Conservation (phyloP, 164 flowering plant species). For the Sedum album region DNA sequence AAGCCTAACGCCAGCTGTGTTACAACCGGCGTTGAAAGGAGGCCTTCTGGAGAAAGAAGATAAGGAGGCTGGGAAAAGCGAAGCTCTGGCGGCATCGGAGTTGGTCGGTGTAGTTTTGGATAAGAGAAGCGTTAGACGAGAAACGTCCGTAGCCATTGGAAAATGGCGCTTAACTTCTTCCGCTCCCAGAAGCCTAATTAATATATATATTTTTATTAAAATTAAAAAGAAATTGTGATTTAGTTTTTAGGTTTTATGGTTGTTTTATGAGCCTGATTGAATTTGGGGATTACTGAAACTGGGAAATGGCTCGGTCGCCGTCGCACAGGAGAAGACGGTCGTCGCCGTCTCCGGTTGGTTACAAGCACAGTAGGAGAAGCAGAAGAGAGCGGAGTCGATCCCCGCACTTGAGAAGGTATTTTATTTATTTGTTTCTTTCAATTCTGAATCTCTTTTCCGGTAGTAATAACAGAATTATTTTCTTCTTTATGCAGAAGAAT, state of each 20-base stretch:
- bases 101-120: slow-evolving; percentile 8
- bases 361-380: slow-evolving; percentile 16
- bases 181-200: neutral
- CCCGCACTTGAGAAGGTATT: slow-evolving; percentile 18
- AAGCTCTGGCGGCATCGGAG: slow-evolving; percentile 5
- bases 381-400: slow-evolving; percentile 24
- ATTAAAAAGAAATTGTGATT: neutral
- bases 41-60: neutral
- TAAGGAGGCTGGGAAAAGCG: neutral
- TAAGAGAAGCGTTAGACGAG: slow-evolving; percentile 12
- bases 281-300: neutral
- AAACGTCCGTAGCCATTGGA: slow-evolving; percentile 11
- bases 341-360: slow-evolving; percentile 23
- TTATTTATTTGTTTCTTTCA: neutral
- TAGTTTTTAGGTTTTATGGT: neutral
- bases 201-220: neutral
- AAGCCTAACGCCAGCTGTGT: neutral
- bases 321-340: slow-evolving; percentile 18
- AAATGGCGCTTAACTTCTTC: slow-evolving; percentile 7
- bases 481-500: slow-evolving; percentile 22
- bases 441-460: too few relatives aligned
- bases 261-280: neutral
- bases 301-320: slow-evolving; percentile 17
- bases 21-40: neutral
- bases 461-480: neutral